phyloP scores from a whole-genome alignment of 2,329 filamentous ascomycete genomes.

The Penicillium sp. region DNA sequence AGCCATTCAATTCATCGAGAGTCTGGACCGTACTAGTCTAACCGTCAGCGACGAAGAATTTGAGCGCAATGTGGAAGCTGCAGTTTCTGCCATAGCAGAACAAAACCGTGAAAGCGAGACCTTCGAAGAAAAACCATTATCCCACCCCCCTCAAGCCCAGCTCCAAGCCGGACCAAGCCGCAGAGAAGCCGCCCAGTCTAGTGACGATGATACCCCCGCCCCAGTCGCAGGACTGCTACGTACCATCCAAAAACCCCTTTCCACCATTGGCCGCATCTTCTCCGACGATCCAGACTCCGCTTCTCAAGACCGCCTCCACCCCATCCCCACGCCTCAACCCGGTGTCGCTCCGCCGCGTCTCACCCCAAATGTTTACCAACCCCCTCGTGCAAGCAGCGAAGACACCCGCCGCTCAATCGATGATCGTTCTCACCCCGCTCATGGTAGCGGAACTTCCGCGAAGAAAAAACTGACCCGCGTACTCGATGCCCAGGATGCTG shows the following conservation, averaged over 20 bases:
- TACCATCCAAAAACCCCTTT: constrained; percentile 86
- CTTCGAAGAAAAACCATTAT: constrained; percentile 37
- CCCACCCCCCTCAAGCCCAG: constrained; percentile 60
- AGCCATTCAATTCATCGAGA: constrained; percentile 94
- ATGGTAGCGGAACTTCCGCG: constrained; percentile 12
- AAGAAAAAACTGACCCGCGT: constrained; percentile 38
- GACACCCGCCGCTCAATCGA: constrained; percentile 28
- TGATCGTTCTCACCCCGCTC: constrained; percentile 17
- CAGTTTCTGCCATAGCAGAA: constrained; percentile 92
- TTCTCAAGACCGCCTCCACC: constrained; percentile 36
- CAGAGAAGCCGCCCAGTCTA: constrained; percentile 38
- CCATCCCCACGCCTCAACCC: constrained; percentile 47
- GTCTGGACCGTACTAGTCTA: constrained; percentile 86
- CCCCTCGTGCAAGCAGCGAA: constrained; percentile 43
- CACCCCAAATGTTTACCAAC: constrained; percentile 48
- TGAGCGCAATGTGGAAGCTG: constrained; percentile 91
- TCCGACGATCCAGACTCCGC: constrained; percentile 60
- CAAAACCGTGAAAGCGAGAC: constrained; percentile 66
- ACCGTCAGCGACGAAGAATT: constrained; percentile 96
- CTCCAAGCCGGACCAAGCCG: constrained; percentile 53
- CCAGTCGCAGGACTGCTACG: constrained; percentile 82
- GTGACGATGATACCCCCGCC: constrained; percentile 66
- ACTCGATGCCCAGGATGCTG: constrained; percentile 78
- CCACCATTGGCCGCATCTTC: constrained; percentile 92
- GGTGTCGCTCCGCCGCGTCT: constrained; percentile 50